Evolutionary conservation across 2,329 filamentous ascomycete genomes (phyloP).

Genomic region (Pseudocercospora cruenta): DNA sequence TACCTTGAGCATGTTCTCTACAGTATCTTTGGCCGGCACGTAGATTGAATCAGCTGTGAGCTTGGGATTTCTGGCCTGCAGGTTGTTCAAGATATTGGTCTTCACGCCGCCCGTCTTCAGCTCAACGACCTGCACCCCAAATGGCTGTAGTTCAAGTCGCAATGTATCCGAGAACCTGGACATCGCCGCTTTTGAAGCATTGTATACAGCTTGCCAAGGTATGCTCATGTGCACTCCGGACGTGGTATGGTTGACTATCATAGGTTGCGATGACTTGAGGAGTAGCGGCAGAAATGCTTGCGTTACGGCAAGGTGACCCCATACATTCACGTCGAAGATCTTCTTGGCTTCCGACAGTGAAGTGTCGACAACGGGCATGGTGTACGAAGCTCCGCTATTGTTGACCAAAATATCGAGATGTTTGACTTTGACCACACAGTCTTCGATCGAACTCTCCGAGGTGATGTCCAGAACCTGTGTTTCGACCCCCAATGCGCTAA

Average conservation of each 20-base stretch:
- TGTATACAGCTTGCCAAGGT: conserved; percentile 42
- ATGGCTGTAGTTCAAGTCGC: conserved; percentile 31
- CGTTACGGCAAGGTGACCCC: conserved; percentile 32
- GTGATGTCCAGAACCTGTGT: conserved; percentile 38
- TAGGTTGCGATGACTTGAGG: conserved; percentile 42
- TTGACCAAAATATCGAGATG: conserved; percentile 52
- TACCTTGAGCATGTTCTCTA: conserved; percentile 6
- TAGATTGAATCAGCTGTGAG: conserved; percentile 35
- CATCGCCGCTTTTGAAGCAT: conserved; percentile 34
- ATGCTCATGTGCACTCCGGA: conserved; percentile 33
- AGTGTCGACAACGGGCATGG: conserved; percentile 27
- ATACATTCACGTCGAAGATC: conserved; percentile 43
- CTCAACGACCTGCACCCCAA: conserved; percentile 30
- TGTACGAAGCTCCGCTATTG: conserved; percentile 51
- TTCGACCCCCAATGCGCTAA: conserved; percentile 31
- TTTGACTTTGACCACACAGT: conserved; percentile 33
- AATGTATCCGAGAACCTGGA: conserved; percentile 27
- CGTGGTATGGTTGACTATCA: conserved; percentile 46
- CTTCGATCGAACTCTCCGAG: conserved; percentile 36
- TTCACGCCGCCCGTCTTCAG: conserved; percentile 30
- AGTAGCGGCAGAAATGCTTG: conserved; percentile 40
- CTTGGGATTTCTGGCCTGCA: conserved; percentile 1
- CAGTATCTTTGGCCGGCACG: conserved; percentile 17
- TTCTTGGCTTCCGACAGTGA: conserved; percentile 30
- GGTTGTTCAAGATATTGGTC: conserved; percentile 25